Percentiles rank a stretch among this genome's conserved stretches.
Conservation (phyloP, 768 basidiomycete species). For the Mycena vitilis region DNA sequence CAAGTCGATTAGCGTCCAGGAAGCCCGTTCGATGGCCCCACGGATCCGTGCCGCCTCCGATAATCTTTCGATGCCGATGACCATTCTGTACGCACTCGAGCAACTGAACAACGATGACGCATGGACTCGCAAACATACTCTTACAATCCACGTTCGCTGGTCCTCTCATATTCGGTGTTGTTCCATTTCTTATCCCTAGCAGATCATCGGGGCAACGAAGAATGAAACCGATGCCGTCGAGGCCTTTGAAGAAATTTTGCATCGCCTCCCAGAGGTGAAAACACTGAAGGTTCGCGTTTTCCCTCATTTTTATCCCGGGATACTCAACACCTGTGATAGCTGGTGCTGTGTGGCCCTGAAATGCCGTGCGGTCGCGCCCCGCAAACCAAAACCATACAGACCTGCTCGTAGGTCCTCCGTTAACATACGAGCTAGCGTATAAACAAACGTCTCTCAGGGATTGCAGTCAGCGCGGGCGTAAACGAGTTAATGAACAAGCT, state of each 20-base stretch:
- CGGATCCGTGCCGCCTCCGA: no score
- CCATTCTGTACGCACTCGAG: no score
- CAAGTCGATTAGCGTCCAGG: no score
- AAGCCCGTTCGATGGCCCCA: no score
- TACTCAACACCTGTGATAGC: neutral
- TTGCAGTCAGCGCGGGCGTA: slow-evolving; percentile 16
- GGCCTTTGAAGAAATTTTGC: neutral
- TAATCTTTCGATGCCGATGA: no score
- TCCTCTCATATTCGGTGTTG: no score
- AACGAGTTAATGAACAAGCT: slow-evolving; percentile 23
- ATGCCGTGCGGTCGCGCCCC: slow-evolving; percentile 16
- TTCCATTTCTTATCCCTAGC: no score
- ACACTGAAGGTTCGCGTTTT: neutral
- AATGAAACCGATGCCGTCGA: neutral
- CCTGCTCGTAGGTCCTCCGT: slow-evolving; percentile 20
- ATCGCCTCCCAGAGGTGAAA: neutral
- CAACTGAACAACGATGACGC: no score
- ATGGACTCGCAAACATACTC: no score
- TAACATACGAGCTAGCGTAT: neutral
- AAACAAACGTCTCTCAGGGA: slow-evolving; percentile 14
- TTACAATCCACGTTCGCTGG: no score
- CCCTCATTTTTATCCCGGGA: neutral
- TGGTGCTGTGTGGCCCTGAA: slow-evolving; percentile 5
- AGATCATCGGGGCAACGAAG: neutral
- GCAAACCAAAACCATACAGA: neutral